These are phyloP conservation scores for Geosmithia flava DNA, from an alignment of 2,329 filamentous ascomycete species.

Conservation along the genomic window DNA sequence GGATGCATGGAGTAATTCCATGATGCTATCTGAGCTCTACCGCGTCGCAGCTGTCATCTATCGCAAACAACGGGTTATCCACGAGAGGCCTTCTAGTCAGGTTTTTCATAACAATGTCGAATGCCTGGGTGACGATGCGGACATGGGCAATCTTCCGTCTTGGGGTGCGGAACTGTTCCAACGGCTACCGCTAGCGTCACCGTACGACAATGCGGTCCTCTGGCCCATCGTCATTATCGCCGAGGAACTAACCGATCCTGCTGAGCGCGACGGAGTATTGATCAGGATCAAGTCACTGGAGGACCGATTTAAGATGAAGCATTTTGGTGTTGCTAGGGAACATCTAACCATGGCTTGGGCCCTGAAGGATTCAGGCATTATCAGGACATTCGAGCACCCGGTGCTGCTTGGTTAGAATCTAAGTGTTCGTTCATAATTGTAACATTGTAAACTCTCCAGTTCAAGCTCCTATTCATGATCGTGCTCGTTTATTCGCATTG, in stretches of 20 bases:
- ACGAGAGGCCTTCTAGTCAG: not conserved
- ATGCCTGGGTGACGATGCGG: not conserved
- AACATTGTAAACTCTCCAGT: too few relatives aligned
- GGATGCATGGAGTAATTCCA: conserved; percentile 1
- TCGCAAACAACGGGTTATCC: conserved; percentile 3
- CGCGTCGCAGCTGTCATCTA: conserved; percentile 7
- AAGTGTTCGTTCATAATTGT: too few relatives aligned
- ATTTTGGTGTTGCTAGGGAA: conserved; percentile 5
- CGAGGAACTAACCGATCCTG: conserved; percentile 4
- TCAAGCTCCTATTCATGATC: too few relatives aligned
- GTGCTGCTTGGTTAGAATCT: too few relatives aligned
- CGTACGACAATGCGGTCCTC: conserved; percentile 5
- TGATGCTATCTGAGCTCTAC: conserved; percentile 7
- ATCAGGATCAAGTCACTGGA: conserved; percentile 4
- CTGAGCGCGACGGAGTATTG: conserved; percentile 2
- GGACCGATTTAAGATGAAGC: conserved; percentile 6
- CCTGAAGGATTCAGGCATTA: not conserved
- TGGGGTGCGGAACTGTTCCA: conserved; percentile 5
- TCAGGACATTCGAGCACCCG: too few relatives aligned
- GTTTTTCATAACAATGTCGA: not conserved
- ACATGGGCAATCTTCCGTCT: conserved; percentile 6
- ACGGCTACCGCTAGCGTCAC: conserved; percentile 1
- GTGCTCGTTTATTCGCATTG: too few relatives aligned
- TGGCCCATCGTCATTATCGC: conserved; percentile 8
- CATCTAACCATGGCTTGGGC: conserved; percentile 4